These are phyloP conservation scores for Dimargaris verticillata DNA, from an alignment of 192 early-diverging fungal species.

Conservation along the genomic window DNA sequence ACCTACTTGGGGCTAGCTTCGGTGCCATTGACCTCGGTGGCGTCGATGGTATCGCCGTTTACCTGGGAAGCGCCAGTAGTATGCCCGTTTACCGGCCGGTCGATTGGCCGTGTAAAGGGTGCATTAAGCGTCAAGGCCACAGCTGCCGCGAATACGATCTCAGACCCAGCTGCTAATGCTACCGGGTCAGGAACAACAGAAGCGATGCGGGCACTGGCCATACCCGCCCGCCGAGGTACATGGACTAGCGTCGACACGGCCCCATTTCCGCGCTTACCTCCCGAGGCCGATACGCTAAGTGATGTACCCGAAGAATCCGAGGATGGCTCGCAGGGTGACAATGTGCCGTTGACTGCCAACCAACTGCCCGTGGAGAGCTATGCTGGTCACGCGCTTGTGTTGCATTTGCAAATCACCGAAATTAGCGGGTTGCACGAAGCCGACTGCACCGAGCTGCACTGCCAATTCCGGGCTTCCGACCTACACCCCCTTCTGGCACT, in stretches of 20 bases:
- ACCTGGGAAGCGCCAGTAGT: slow-evolving; percentile 12
- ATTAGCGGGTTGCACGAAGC: background rate
- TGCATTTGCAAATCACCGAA: background rate
- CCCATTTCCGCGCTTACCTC: background rate
- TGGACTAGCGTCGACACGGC: slow-evolving; percentile 8
- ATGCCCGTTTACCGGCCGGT: slow-evolving; percentile 20
- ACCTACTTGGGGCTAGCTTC: slow-evolving; percentile 34
- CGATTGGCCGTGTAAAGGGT: slow-evolving; percentile 20
- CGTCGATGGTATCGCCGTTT: slow-evolving; percentile 22
- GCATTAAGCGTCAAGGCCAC: background rate
- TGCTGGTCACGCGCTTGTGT: background rate
- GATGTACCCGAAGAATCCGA: background rate
- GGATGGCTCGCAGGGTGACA: background rate
- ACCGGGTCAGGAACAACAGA: too few species aligned
- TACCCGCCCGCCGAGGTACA: slow-evolving; percentile 5
- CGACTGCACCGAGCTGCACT: slow-evolving; percentile 17
- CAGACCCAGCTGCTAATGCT: too few species aligned
- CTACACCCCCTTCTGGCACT: slow-evolving; percentile 15
- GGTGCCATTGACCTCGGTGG: slow-evolving; percentile 20
- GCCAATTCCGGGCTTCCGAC: slow-evolving; percentile 20
- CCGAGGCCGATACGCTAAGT: background rate
- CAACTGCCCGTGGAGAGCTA: background rate
- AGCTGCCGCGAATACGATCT: background rate
- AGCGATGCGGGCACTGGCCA: too few species aligned
- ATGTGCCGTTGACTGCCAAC: background rate